Conservation (phyloP, 2,329 filamentous ascomycete genomes). For the Ceratocystis huliohia region DNA sequence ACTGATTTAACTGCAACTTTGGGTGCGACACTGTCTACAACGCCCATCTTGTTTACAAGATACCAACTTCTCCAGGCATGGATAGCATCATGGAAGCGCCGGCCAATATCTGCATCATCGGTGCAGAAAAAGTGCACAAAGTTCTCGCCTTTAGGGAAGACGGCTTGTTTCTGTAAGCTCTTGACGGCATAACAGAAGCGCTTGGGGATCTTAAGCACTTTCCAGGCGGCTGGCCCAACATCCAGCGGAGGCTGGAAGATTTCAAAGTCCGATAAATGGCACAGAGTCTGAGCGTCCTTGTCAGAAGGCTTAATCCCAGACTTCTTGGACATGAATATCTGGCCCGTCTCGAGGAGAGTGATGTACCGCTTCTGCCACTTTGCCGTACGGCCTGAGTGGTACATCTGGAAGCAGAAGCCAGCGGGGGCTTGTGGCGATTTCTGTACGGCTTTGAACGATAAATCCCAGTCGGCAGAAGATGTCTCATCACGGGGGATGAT, state of each 20-base stretch:
- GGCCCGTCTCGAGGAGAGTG: constrained; percentile 60
- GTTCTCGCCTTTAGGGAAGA: constrained; percentile 71
- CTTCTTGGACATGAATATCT: constrained; percentile 60
- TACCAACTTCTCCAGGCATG: constrained; percentile 90
- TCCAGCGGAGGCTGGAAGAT: constrained; percentile 61
- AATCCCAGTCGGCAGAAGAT: constrained; percentile 42
- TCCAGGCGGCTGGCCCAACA: constrained; percentile 31
- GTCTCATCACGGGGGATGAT: constrained; percentile 50
- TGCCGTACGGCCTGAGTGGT: constrained; percentile 67
- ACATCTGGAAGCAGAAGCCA: constrained; percentile 57
- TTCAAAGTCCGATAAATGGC: constrained; percentile 84
- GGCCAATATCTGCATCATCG: constrained; percentile 54
- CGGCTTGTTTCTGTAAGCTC: constrained; percentile 74
- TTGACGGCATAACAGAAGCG: constrained; percentile 79
- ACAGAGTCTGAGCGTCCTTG: constrained; percentile 59
- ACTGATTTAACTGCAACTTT: constrained; percentile 14
- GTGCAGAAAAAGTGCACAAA: constrained; percentile 89
- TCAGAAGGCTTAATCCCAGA: constrained; percentile 42
- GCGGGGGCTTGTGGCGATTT: constrained; percentile 44
- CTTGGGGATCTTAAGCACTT: constrained; percentile 70
- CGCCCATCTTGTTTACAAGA: constrained; percentile 54
- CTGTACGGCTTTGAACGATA: constrained; percentile 54
- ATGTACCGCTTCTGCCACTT: constrained; percentile 84
- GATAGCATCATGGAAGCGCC: constrained; percentile 56
- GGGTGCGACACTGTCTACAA: constrained; percentile 26